Conservation (phyloP, 305 asterid species). For the Solanum chacoense region DNA sequence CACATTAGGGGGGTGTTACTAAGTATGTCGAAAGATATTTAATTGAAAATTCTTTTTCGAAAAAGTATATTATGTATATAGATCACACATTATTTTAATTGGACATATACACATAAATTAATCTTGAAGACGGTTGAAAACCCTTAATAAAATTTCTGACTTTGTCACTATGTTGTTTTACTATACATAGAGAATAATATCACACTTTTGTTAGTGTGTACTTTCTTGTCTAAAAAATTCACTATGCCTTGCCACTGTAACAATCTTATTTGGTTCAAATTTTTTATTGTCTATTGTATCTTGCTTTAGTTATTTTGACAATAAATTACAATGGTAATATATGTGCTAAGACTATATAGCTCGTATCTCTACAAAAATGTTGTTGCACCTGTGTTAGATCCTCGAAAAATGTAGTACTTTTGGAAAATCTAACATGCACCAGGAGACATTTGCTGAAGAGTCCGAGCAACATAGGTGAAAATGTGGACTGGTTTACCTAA, state of each 20-base stretch:
- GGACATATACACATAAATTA: background rate
- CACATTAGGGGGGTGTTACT: background rate
- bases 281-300: background rate
- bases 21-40: background rate
- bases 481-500: background rate
- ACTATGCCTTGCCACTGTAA: background rate
- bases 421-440: background rate
- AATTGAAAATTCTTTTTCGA: background rate
- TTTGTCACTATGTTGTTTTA: background rate
- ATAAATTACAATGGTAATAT: background rate
- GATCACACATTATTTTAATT: background rate
- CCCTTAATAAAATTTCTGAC: background rate
- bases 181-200: background rate
- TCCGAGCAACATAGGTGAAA: background rate
- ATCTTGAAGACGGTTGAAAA: background rate
- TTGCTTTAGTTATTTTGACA: background rate
- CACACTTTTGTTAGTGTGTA: background rate
- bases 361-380: background rate
- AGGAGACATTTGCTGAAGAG: background rate
- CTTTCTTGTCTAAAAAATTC: background rate
- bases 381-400: background rate
- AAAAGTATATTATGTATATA: background rate
- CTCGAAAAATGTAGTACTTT: background rate
- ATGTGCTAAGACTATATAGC: background rate
- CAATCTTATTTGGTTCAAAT: background rate